Evolutionary conservation across 805 yeast genomes (phyloP), one percentile per base, ranked within the genome.

Genomic region (Lipomyces yamanashiensis): DNA sequence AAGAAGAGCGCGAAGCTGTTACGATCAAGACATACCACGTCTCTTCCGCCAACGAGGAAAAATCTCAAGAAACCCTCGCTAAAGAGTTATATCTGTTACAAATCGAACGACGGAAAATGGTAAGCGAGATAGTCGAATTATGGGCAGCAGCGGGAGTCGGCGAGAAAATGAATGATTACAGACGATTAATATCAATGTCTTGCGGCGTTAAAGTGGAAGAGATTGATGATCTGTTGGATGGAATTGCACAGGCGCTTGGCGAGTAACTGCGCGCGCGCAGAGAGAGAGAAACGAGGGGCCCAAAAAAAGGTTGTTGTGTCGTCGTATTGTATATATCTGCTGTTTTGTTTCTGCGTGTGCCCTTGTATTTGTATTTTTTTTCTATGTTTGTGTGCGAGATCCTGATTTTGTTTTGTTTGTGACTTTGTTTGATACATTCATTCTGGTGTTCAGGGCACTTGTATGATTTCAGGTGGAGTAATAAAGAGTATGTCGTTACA

Each of bases 161-260:
- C 13, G 79, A 78, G 37, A 88, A 86, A 74, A 87, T 90, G 84
- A 83, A 85, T 71, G 91, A 90, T 73, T 88, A 93, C 78, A 82
- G 96, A 67, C 85, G 86, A 71, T 80, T 93, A 65, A 87, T 95
- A 49, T 84, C 93, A 28, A 78, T 86, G 53, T 84, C 90, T 54
- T 89, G 96, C 73, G 96, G 90, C 1, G 81, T 91, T 59, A 84
- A 86, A 55, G 81, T 87, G 21, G 96, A 90, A 64, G 95, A 89
- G 64, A 87, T 93, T 62, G 90, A 88, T 69, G 88, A 89, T 37
- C 80, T 91, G 63, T 80, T 93, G 56, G 93, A 89, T 68, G 97
- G 69, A 9, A 66, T 66, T 15, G 63, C 67, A 9, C 69, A 66
- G 59, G 69, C 69, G 9, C 51, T 66, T 41, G 61, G 59, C 47